These are phyloP conservation scores for Diaporthe capsici DNA, from an alignment of 2,329 filamentous ascomycete species.

Conservation along the genomic window DNA sequence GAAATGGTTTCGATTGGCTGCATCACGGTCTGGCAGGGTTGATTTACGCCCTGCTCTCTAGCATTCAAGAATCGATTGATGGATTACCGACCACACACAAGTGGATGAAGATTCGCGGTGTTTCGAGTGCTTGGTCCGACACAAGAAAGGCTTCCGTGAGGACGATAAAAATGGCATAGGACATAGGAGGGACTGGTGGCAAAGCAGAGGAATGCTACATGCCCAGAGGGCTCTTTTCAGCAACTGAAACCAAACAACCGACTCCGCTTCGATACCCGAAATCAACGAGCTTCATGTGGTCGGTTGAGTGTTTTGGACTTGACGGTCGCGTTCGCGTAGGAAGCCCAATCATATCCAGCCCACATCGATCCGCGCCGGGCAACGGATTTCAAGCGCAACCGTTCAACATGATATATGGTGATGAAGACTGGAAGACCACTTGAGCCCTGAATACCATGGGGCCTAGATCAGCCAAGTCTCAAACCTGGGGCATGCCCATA, in stretches of 20 bases:
- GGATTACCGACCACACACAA: slow-evolving; percentile 42
- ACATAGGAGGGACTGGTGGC: slow-evolving; percentile 37
- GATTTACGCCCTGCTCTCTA: slow-evolving; percentile 41
- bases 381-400: neutral
- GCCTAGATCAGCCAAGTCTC: neutral
- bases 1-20: slow-evolving; percentile 45
- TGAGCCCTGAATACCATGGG: neutral
- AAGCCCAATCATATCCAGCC: neutral
- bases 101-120: slow-evolving; percentile 41
- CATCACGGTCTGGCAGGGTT: slow-evolving; percentile 44
- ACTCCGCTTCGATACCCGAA: slow-evolving; percentile 36
- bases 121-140: slow-evolving; percentile 43
- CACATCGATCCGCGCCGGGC: neutral
- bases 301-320: slow-evolving; percentile 14
- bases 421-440: neutral
- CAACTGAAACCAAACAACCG: slow-evolving; percentile 42
- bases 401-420: neutral
- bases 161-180: slow-evolving; percentile 35
- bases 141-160: slow-evolving; percentile 40
- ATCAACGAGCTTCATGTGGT: slow-evolving; percentile 24
- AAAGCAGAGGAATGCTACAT: slow-evolving; percentile 40
- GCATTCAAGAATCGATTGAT: slow-evolving; percentile 43
- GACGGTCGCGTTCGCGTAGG: slow-evolving; percentile 4
- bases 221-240: slow-evolving; percentile 42
- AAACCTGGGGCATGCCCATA: neutral